Evolutionary conservation across 2,329 filamentous ascomycete genomes (phyloP).

Genomic region (Venturia nashicola): DNA sequence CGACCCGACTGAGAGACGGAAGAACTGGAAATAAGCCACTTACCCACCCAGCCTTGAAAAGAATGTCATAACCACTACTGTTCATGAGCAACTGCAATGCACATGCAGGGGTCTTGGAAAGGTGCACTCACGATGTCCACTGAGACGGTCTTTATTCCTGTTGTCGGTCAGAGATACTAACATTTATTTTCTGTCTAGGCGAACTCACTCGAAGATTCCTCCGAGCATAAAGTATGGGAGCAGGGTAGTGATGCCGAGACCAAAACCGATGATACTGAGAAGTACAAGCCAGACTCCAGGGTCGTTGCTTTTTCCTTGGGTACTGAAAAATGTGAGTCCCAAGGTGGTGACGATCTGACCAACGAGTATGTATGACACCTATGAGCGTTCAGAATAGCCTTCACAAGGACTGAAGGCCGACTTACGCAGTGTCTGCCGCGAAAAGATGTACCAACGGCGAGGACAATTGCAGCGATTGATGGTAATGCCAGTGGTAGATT

Average conservation of each 20-base stretch:
- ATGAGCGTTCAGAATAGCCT: not conserved
- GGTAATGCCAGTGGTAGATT: conserved; percentile 12
- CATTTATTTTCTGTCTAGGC: not conserved
- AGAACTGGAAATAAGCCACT: not conserved
- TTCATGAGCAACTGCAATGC: not conserved
- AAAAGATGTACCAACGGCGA: not conserved
- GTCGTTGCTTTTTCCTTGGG: not conserved
- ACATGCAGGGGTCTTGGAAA: not conserved
- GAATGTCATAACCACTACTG: not conserved
- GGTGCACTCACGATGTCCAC: not conserved
- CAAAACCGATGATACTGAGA: not conserved
- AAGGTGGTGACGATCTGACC: not conserved
- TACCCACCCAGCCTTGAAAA: not conserved
- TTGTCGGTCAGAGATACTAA: not conserved
- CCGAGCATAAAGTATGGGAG: not conserved
- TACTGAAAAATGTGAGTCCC: not conserved
- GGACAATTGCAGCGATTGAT: not conserved
- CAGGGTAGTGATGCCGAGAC: not conserved
- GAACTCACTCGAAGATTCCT: not conserved
- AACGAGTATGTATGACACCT: not conserved
- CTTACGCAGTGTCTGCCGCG: not conserved
- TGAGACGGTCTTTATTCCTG: not conserved
- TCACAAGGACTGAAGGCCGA: not conserved
- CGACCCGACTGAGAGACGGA: not conserved
- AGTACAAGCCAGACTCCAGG: not conserved